phyloP scores from a whole-genome alignment of 2,329 filamentous ascomycete species.

The Curvularia eragrostidis region DNA sequence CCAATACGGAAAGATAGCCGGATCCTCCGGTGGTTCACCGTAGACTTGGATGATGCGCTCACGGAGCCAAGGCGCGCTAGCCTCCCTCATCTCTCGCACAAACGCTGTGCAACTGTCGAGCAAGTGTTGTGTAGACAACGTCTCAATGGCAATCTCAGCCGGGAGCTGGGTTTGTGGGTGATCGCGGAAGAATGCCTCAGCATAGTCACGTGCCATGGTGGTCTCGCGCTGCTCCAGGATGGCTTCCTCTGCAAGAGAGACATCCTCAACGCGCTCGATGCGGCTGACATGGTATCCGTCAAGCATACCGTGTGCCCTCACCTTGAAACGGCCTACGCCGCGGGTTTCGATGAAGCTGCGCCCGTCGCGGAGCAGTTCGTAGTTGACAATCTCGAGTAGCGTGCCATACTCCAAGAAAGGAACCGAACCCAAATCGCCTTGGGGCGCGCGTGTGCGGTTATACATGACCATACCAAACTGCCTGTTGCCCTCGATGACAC shows the following conservation, averaged over 20 bases:
- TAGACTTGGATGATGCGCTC: conserved; percentile 75
- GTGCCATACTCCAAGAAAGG: conserved; percentile 79
- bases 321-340: conserved; percentile 77
- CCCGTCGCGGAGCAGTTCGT: conserved; percentile 77
- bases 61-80: conserved; percentile 77
- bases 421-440: conserved; percentile 60
- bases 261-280: conserved; percentile 78
- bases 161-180: conserved; percentile 36
- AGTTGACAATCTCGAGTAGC: conserved; percentile 74
- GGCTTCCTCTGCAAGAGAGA: conserved; percentile 83
- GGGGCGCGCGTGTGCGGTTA: conserved; percentile 61
- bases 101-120: conserved; percentile 71
- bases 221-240: conserved; percentile 74
- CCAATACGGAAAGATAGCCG: conserved; percentile 86
- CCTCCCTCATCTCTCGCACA: conserved; percentile 69
- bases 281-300: conserved; percentile 83
- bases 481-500: conserved; percentile 73
- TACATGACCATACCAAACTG: conserved; percentile 88
- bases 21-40: conserved; percentile 77
- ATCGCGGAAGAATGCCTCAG: conserved; percentile 47
- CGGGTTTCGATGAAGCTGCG: conserved; percentile 80
- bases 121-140: conserved; percentile 73
- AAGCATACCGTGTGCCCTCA: conserved; percentile 67
- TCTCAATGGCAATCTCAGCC: conserved; percentile 52
- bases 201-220: conserved; percentile 45